phyloP scores from a whole-genome alignment of 1,284 basidiomycete genomes.

The Ganoderma multipileum region DNA sequence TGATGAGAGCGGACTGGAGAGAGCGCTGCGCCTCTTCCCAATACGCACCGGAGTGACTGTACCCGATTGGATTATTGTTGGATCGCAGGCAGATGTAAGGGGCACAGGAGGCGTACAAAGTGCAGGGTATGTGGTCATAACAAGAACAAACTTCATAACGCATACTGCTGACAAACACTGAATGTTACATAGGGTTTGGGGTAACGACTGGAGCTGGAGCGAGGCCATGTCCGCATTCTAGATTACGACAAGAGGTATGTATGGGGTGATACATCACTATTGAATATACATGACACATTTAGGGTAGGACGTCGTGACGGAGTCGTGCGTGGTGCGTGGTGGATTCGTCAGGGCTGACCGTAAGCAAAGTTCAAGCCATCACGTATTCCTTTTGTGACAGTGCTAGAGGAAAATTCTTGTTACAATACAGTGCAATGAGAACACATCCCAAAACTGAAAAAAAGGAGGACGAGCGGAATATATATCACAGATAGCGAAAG shows the following conservation, averaged over 20 bases:
- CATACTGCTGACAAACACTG: conserved; percentile 20
- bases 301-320: conserved; percentile 34
- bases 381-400: conserved; percentile 47
- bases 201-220: conserved; percentile 61
- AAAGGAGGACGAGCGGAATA: conserved; percentile 48
- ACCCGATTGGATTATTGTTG: conserved; percentile 79
- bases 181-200: conserved; percentile 45
- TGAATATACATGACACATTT: conserved; percentile 47
- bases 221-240: conserved; percentile 58
- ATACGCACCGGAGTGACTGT: conserved; percentile 77
- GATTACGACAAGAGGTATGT: conserved; percentile 45
- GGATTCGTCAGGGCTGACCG: conserved; percentile 45
- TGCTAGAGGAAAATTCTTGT: conserved; percentile 63
- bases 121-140: conserved; percentile 61
- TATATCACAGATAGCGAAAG: conserved; percentile 67
- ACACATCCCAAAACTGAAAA: conserved; percentile 44
- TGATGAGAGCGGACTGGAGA: conserved; percentile 65
- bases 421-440: conserved; percentile 77
- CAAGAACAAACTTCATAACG: conserved; percentile 8
- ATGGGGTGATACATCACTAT: conserved; percentile 43
- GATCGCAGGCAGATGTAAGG: conserved; percentile 54
- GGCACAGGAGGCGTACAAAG: conserved; percentile 78
- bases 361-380: conserved; percentile 62
- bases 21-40: conserved; percentile 74
- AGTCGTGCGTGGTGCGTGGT: conserved; percentile 40